Base-by-base conservation (phyloP, 345 rosid species). In the Citrus australasica region DNA sequence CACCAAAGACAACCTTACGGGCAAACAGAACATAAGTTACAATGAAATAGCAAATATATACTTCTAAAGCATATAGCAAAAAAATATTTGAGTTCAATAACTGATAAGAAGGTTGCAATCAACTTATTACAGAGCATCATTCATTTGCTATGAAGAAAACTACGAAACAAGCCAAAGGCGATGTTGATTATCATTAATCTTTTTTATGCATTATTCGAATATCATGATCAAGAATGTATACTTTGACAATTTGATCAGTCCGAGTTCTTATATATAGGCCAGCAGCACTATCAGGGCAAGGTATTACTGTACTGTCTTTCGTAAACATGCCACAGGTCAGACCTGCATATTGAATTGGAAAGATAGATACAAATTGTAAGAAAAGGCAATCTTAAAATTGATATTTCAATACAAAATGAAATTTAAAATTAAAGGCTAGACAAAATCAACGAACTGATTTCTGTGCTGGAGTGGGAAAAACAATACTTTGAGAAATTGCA, bases 251-350 rank as follows among this genome's bases (percentile, higher is more conserved):
- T 73, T 95, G 88, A 88, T 85, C 92, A 4, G 86, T 83, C 83
- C 98, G 90, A 79, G 96, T 91, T 87, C 83, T 86, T 85, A 95
- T 86, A 84, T 93, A 95, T 78, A 95, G 93, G 81, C 99, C 99
- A 63, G 98, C 90, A 83, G 85, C 88, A 84, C 82, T 85, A 85
- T 91, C 96, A 2, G 97, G 94, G 80, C 92, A 95, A 87, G 96
- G 85, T 83, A 89, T 82, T 88, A 90, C 93, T 76, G 82, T 84
- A 69, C 89, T 91, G 74, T 89, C 86, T 85, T 90, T 91, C 74
- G 84, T 90, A 88, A 91, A 93, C 83, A 93, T 85, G 58, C 89
- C 98, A 87, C 92, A 89, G 71, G 98, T 95, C 86, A 95, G 90
- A 86, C 99, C 98, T 95, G 86, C 90, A 85, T 76, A 74, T 89